Evolutionary conservation across 768 basidiomycete genomes (phyloP), one percentile per base, ranked within the genome.

Genomic region (Dioszegia hungarica): DNA sequence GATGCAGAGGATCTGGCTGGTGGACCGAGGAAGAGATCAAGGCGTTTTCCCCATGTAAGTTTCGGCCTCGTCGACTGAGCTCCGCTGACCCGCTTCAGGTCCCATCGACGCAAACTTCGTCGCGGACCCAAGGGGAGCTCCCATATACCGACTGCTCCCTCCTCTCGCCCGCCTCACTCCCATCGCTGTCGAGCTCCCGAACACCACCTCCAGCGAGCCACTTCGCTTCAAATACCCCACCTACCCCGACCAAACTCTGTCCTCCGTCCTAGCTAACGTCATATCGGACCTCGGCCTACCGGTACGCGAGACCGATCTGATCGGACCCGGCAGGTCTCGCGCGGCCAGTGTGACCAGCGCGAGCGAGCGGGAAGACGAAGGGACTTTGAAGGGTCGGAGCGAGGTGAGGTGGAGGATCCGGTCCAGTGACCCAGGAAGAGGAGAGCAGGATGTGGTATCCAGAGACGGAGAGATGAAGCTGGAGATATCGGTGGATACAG

Each of bases 1-100:
- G 20, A 20, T 24, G 51, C 57, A 28, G 46, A 54, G 24, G 57
- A 56, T 5, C 54, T 34, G 28, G 49, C 2, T 63, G 65, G 61
- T 70, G 68, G 66, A 44, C 56, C 15, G 61, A 63, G 24, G 57
- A 53, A 3, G 63, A 64, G 14, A 40, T 64, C 6, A 22, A 19
- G 8, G 27, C 19, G 8, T 64, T 62, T 31, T 14, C 12, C 25
- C 46, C 45, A 44, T 38, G 63, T 64, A 34, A 61, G 64, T 57
- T n/a, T n/a, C n/a, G n/a, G n/a, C n/a, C n/a, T 17, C 15, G 15
- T 3, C 33, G 15, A 33, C 25, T 6, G 45, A 29, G 27, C 45
- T n/a, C 14, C 22, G 17, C 45, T 46, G 17, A 29, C 45, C 3
- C 8, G 14, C 31, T 33, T 33, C 31, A 33, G 31, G 14, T 6